Percentiles rank a stretch among this genome's conserved stretches.
Evolutionary conservation across 1,284 basidiomycete species (phyloP).

Genomic region (Ustilago loliicola): DNA sequence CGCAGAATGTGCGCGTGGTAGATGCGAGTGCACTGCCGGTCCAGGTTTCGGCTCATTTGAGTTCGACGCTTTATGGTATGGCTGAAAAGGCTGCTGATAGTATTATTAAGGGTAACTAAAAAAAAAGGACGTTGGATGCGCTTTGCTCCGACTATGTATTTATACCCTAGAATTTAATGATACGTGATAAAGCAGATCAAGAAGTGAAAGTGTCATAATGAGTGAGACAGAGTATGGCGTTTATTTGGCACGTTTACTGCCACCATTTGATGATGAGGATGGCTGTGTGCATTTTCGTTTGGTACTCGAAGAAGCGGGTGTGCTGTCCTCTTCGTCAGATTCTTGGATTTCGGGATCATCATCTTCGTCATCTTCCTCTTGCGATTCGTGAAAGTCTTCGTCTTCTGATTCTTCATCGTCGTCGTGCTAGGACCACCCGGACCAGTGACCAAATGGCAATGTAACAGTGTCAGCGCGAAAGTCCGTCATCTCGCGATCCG

Average conservation of each 20-base stretch:
- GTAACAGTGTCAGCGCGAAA: not conserved
- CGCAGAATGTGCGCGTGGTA: conserved; percentile 59
- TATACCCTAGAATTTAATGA: not conserved
- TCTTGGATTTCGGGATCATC: conserved; percentile 47
- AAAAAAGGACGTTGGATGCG: not conserved
- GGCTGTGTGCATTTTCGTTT: conserved; percentile 23
- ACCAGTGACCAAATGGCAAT: not conserved
- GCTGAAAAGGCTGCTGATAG: conserved; percentile 60
- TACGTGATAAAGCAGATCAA: not conserved
- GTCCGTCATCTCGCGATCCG: not conserved
- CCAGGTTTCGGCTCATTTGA: conserved; percentile 59
- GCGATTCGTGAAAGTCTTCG: conserved; percentile 35
- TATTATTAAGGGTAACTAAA: conserved; percentile 11
- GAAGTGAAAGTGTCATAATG: not conserved
- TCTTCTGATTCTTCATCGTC: conserved; percentile 40
- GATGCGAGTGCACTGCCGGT: conserved; percentile 61
- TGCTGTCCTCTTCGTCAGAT: conserved; percentile 38
- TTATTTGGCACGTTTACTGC: conserved; percentile 19
- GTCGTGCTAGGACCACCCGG: conserved; percentile 14
- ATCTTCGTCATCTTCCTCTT: conserved; percentile 45
- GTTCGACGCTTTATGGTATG: conserved; percentile 54
- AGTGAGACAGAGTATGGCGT: not conserved
- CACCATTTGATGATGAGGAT: not conserved
- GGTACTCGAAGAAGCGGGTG: conserved; percentile 27
- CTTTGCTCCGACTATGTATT: not conserved